These are phyloP conservation scores for Aspergillus quadrilineatus DNA, from an alignment of 2,329 filamentous ascomycete species.

Conservation along the genomic window DNA sequence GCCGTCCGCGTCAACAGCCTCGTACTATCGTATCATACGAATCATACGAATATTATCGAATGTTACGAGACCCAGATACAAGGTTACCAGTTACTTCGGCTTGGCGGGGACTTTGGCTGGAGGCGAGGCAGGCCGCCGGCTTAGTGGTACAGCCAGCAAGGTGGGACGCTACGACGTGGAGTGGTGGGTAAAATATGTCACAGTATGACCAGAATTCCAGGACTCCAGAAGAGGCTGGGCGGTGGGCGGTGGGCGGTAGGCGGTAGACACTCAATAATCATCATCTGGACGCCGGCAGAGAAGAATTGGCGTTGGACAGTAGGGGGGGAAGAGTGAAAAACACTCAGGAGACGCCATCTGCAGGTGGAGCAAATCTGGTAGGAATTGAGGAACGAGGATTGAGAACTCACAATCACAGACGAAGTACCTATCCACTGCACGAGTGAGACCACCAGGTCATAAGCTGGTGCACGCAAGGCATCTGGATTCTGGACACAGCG, in stretches of 20 bases:
- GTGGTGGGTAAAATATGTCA: conserved; percentile 1
- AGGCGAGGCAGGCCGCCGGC: background rate
- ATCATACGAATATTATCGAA: background rate
- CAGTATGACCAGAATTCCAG: background rate
- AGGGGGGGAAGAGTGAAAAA: background rate
- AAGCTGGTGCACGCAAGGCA: conserved; percentile 7
- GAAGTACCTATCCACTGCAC: conserved; percentile 7
- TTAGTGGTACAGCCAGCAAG: conserved; percentile 6
- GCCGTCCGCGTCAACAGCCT: background rate
- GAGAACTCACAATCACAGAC: conserved; percentile 8
- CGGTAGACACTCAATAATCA: background rate
- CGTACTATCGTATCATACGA: conserved; percentile 3
- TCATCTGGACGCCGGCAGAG: conserved; percentile 5
- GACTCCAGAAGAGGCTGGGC: background rate
- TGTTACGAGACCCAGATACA: background rate
- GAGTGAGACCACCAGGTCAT: conserved; percentile 6
- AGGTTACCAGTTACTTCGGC: background rate
- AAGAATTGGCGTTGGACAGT: conserved; percentile 16
- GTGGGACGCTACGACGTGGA: conserved; percentile 5
- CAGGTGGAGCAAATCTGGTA: background rate
- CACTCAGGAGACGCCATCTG: background rate
- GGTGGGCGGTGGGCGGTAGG: background rate
- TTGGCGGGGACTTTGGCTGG: background rate
- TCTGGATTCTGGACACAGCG: conserved; percentile 5
- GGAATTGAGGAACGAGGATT: background rate